These are phyloP conservation scores for Ogataea trehalophila DNA, from an alignment of 805 yeast genomes.

Conservation along the genomic window DNA sequence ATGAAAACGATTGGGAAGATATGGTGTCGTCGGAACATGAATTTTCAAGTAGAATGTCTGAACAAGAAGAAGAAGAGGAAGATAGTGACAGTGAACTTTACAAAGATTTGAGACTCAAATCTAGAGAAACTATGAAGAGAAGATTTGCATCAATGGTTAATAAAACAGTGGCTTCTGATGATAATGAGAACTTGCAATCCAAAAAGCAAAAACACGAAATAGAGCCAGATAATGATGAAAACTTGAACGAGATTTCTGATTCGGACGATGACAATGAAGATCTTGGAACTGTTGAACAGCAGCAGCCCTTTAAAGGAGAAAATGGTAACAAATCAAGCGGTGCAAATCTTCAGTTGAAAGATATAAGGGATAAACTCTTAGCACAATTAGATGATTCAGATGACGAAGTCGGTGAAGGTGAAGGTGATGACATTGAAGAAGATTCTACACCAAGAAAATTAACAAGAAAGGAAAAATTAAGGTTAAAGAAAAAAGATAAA, in stretches of 20 bases:
- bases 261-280: constrained; percentile 8
- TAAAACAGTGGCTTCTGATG: background rate
- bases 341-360: constrained; percentile 21
- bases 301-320: background rate
- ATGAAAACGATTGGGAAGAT: constrained; percentile 2
- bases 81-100: background rate
- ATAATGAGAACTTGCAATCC: background rate
- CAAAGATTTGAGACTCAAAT: constrained; percentile 1
- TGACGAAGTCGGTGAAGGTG: constrained; percentile 15
- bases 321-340: constrained; percentile 11
- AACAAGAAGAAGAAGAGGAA: background rate
- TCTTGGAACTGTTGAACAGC: background rate
- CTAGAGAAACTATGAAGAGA: constrained; percentile 1
- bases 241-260: constrained; percentile 11
- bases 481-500: constrained; percentile 32
- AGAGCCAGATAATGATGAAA: constrained; percentile 5
- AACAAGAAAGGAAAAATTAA: constrained; percentile 23
- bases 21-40: background rate
- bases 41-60: background rate
- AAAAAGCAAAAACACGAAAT: constrained; percentile 2
- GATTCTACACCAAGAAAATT: constrained; percentile 6
- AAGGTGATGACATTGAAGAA: constrained; percentile 1
- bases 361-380: constrained; percentile 23
- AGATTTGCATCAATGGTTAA: constrained; percentile 1
- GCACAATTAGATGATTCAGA: constrained; percentile 24